Conservation (phyloP, 345 rosid genomes). For the Euclidium syriacum region DNA sequence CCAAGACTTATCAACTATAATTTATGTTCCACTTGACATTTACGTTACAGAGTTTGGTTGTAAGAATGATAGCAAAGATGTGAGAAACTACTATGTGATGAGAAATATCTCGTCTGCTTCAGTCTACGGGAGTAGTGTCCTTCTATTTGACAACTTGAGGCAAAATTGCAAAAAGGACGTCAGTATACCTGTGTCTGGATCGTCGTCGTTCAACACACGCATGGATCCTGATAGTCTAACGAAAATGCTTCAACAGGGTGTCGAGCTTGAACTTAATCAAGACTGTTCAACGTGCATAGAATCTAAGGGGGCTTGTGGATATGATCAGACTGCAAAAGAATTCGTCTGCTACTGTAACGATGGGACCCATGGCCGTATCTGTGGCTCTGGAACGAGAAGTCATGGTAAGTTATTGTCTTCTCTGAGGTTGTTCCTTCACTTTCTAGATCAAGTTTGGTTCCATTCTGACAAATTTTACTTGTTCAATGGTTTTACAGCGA, state of each 20-base stretch:
- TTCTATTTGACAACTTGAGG: not conserved
- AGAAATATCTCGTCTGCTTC: not conserved
- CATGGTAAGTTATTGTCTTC: not conserved
- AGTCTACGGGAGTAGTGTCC: rapidly evolving
- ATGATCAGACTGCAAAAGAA: not conserved
- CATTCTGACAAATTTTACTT: not conserved
- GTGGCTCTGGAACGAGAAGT: not conserved
- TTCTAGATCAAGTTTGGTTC: not conserved
- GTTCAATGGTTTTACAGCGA: not conserved
- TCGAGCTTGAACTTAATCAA: conserved; percentile 5
- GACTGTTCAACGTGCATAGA: not conserved
- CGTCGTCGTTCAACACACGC: not conserved
- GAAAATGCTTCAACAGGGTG: conserved; percentile 21
- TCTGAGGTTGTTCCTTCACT: not conserved
- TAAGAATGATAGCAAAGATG: not conserved
- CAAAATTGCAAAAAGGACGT: not conserved
- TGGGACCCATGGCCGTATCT: not conserved
- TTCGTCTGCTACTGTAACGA: conserved; percentile 28
- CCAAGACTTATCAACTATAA: not conserved
- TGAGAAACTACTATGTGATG: not conserved
- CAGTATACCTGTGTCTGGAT: not conserved
- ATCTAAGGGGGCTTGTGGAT: conserved; percentile 35
- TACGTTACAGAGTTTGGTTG: not conserved
- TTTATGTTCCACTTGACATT: not conserved
- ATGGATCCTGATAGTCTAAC: not conserved